Evolutionary conservation across 2,329 filamentous ascomycete species (phyloP), one percentile per base, ranked within the genome.

Genomic region (Alternaria dauci): DNA sequence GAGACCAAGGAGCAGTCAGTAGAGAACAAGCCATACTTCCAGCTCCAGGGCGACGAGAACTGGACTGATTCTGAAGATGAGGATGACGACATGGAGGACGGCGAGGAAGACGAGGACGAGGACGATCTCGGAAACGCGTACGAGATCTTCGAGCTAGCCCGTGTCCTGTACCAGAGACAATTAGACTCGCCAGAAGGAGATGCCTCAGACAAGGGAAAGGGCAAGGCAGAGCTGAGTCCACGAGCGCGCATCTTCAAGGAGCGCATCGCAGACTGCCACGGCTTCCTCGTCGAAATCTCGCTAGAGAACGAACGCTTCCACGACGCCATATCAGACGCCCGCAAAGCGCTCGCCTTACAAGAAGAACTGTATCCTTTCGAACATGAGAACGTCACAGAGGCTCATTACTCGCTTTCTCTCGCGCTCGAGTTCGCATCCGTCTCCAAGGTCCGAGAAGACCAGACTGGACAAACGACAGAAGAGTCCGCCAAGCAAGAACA

Each of bases 241-340:
- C 72, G 69, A 61, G 75, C 57, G 55, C 76, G 67, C 43, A 60
- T 64, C 30, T 71, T 75, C 75, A 94, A 93, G 79, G 92, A 96
- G 79, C 89, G 93, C 58, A 86, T 98, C 34, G 93, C 93, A 62
- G 95, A 99, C 75, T 96, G 93, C 8, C 93, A 97, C 77, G 94
- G 97, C 76, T 86, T 97, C 57, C 91, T 98, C 63, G 92, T 94
- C 9, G 95, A 99, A 80, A 97, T 99, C 63, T 96, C 91, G n/a
- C 84, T 99, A 28, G 95, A 99, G 81, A 97, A 95, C 69, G 95
- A 98, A 80, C 89, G 91, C 82, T 99, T 97, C 75, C 85, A 87
- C 42, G 90, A 92, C 68, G 94, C 95, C n/a, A 91, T 97, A 54
- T 86, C 88, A 47, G 95, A 99, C 79, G 88, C 92, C 53, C 89